These are phyloP conservation scores for Peribolospora baueri DNA, from an alignment of 768 basidiomycete genomes.

Conservation along the genomic window DNA sequence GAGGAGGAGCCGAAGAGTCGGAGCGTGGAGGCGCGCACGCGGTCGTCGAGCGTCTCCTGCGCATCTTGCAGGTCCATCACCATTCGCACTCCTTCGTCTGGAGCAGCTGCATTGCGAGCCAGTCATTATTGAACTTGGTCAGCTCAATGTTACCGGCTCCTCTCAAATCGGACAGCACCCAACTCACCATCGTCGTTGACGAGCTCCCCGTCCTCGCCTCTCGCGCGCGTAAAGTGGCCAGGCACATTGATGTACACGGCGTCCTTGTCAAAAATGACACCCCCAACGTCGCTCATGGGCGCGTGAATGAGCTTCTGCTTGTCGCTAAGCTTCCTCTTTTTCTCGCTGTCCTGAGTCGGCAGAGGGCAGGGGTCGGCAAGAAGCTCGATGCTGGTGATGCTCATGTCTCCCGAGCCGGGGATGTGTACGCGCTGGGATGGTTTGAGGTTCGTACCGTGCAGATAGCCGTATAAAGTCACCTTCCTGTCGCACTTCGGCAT, in stretches of 20 bases:
- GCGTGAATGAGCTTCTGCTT: conserved; percentile 87
- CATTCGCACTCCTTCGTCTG: conserved; percentile 89
- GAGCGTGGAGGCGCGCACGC: conserved; percentile 55
- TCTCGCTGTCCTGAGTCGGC: conserved; percentile 74
- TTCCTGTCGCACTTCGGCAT: conserved; percentile 83
- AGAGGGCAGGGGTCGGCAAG: conserved; percentile 90
- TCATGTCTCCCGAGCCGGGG: conserved; percentile 78
- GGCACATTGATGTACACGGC: conserved; percentile 95
- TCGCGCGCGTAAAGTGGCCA: conserved; percentile 66
- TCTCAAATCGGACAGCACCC: neutral
- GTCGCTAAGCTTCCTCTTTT: conserved; percentile 67
- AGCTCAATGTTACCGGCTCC: neutral
- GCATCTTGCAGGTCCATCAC: conserved; percentile 89
- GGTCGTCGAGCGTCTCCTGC: conserved; percentile 53
- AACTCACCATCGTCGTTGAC: conserved; percentile 31
- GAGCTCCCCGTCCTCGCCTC: conserved; percentile 16
- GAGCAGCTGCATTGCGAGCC: neutral
- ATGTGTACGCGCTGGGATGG: conserved; percentile 62
- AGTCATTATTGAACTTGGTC: neutral
- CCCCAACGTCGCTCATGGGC: conserved; percentile 72
- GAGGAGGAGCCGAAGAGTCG: conserved; percentile 61
- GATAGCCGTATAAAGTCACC: conserved; percentile 80
- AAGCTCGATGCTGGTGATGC: conserved; percentile 42
- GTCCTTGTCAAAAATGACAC: conserved; percentile 91
- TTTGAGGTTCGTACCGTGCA: conserved; percentile 66